phyloP scores from a whole-genome alignment of 495 filamentous ascomycete species.

The Lophium mytilinum region DNA sequence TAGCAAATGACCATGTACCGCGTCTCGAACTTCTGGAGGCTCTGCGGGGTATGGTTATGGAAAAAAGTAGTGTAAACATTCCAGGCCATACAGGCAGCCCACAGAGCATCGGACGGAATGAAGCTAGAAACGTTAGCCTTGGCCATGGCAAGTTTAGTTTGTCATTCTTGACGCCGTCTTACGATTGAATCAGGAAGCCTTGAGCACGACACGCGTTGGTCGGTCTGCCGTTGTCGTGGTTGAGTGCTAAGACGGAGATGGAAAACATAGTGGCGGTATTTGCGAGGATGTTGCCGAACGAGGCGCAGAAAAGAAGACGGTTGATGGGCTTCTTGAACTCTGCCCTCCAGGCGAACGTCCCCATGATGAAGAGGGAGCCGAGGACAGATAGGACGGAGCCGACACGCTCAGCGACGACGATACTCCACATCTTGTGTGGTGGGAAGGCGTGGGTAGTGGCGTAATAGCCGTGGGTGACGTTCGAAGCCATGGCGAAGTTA shows the following conservation, averaged over 20 bases:
- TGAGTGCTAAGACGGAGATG: conserved; percentile 40
- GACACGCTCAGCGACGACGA: conserved; percentile 56
- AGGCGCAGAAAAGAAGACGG: conserved; percentile 75
- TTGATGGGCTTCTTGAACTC: conserved; percentile 82
- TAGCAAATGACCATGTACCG: conserved; percentile 68
- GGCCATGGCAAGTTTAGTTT: not conserved
- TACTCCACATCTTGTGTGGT: conserved; percentile 28
- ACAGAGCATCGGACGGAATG: conserved; percentile 64
- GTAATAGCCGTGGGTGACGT: no score
- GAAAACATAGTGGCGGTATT: conserved; percentile 75
- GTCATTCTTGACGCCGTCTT: conserved; percentile 20
- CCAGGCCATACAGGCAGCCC: conserved; percentile 78
- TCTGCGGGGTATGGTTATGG: conserved; percentile 57
- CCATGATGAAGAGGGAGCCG: conserved; percentile 64
- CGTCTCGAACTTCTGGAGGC: conserved; percentile 61
- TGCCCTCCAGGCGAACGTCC: conserved; percentile 55
- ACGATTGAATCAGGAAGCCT: conserved; percentile 70
- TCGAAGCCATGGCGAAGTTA: no score
- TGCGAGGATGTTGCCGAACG: conserved; percentile 73
- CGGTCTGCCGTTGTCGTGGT: conserved; percentile 27
- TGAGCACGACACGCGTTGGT: conserved; percentile 66
- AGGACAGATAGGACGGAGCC: conserved; percentile 64
- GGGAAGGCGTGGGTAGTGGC: not conserved
- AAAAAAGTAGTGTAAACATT: conserved; percentile 89
- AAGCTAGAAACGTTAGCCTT: not conserved